A percentile compares a stretch with the other conserved stretches of the same genome.
Conservation (phyloP, 106 monocot genomes). For the Platanthera guangdongensis region DNA sequence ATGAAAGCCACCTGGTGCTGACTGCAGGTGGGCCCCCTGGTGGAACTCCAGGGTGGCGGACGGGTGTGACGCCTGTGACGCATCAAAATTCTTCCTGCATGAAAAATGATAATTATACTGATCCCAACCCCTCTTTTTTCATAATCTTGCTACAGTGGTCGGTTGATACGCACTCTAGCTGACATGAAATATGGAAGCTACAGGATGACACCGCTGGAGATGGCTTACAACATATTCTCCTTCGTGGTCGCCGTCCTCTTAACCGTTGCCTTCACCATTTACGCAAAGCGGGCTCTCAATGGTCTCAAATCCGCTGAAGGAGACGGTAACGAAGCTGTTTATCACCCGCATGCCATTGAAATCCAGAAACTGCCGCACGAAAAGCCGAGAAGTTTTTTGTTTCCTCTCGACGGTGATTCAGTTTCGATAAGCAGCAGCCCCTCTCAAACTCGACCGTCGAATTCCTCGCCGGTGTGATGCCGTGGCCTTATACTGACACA, state of each 20-base stretch:
- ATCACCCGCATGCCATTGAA: background rate
- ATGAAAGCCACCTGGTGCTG: too few relatives aligned
- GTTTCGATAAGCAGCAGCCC: background rate
- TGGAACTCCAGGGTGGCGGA: too few relatives aligned
- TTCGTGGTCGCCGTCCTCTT: slow-evolving; percentile 37
- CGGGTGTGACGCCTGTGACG: too few relatives aligned
- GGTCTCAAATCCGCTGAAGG: slow-evolving; percentile 34
- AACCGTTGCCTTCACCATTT: slow-evolving; percentile 54
- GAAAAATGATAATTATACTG: background rate
- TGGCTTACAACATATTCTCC: slow-evolving; percentile 56
- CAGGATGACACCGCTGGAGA: slow-evolving; percentile 60
- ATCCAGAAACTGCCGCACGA: background rate
- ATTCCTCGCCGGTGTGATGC: background rate
- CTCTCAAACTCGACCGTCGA: background rate
- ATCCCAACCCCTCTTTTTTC: background rate
- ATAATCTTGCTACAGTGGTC: slow-evolving; percentile 37
- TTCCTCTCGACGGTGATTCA: background rate
- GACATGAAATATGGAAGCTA: slow-evolving; percentile 54
- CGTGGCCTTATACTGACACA: background rate
- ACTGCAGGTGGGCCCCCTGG: too few relatives aligned
- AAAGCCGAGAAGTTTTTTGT: background rate
- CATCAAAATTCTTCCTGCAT: background rate
- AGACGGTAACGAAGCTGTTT: background rate
- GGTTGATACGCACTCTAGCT: slow-evolving; percentile 66
- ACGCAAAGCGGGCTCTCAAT: slow-evolving; percentile 49